phyloP scores from a whole-genome alignment of 208 protist genomes.

The Trypanosoma lewisi region DNA sequence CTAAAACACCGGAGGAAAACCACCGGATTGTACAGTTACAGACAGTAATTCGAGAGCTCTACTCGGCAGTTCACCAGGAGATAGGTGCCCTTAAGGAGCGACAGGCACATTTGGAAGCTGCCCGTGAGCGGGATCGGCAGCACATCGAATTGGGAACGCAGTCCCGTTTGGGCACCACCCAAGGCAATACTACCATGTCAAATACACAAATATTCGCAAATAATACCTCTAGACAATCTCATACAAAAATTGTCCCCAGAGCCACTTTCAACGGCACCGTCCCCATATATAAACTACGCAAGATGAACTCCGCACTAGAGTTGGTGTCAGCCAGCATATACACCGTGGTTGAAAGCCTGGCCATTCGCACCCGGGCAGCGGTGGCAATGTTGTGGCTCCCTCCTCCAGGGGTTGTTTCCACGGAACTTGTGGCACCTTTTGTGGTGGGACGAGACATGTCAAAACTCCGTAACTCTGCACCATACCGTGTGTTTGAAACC shows the following conservation, averaged over 20 bases:
- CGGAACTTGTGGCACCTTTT: constrained; percentile 86
- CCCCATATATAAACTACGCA: constrained; percentile 52
- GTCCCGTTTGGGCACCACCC: background rate
- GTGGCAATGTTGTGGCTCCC: constrained; percentile 80
- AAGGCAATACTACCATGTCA: constrained; percentile 4
- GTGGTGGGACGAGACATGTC: constrained; percentile 72
- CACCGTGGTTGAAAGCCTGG: constrained; percentile 69
- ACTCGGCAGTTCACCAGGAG: constrained; percentile 71
- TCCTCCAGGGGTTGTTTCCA: constrained; percentile 61
- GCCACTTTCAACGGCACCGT: constrained; percentile 67
- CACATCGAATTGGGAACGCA: constrained; percentile 28
- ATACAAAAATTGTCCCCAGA: constrained; percentile 5
- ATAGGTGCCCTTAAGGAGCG: constrained; percentile 41
- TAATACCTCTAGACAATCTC: constrained; percentile 1
- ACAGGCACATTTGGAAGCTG: constrained; percentile 23
- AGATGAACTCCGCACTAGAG: constrained; percentile 69
- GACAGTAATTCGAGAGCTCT: constrained; percentile 58
- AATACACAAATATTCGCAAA: constrained; percentile 7
- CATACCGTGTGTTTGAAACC: constrained; percentile 70
- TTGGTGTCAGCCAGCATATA: constrained; percentile 83
- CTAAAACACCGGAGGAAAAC: constrained; percentile 37
- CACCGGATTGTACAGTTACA: constrained; percentile 44
- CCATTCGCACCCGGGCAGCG: constrained; percentile 67
- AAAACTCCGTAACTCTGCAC: constrained; percentile 60
- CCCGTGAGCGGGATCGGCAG: constrained; percentile 17